Evolutionary conservation across 352 stramenopile species (phyloP).

Genomic region (Pythium brassicae): DNA sequence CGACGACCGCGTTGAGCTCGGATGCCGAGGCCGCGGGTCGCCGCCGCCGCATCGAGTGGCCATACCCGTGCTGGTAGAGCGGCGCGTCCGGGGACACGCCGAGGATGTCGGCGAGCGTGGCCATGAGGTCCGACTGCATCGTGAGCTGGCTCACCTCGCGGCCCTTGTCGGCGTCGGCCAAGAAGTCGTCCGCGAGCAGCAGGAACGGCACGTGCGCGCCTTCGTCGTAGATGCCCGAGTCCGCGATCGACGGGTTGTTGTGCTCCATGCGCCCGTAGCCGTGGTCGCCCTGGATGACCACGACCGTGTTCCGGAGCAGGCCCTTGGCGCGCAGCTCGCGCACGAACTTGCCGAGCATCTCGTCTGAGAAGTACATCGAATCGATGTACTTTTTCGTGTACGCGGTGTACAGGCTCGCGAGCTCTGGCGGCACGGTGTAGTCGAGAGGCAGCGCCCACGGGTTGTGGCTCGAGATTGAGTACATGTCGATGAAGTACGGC

Average conservation of each 20-base stretch:
- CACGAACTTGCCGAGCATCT: constrained; percentile 63
- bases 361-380: constrained; percentile 65
- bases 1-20: not conserved
- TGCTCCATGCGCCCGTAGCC: constrained; percentile 64
- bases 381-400: constrained; percentile 74
- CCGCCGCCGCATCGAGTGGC: constrained; percentile 68
- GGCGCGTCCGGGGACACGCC: constrained; percentile 45
- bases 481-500: constrained; percentile 79
- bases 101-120: constrained; percentile 61
- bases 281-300: constrained; percentile 68
- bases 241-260: constrained; percentile 59
- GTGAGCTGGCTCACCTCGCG: constrained; percentile 49
- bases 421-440: constrained; percentile 41
- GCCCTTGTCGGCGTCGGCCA: constrained; percentile 38
- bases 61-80: constrained; percentile 58
- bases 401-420: constrained; percentile 49
- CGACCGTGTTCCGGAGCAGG: constrained; percentile 70
- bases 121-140: constrained; percentile 73
- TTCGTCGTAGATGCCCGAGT: constrained; percentile 66
- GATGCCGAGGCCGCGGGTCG: constrained; percentile 6
- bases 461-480: constrained; percentile 73
- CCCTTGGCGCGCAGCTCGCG: constrained; percentile 36
- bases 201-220: constrained; percentile 58
- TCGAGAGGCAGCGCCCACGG: constrained; percentile 47
- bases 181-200: constrained; percentile 59